A percentile compares a stretch with the other conserved stretches of the same genome.
These are phyloP conservation scores for Tylopilus vinaceipallidus DNA, from an alignment of 768 basidiomycete species.

Conservation along the genomic window DNA sequence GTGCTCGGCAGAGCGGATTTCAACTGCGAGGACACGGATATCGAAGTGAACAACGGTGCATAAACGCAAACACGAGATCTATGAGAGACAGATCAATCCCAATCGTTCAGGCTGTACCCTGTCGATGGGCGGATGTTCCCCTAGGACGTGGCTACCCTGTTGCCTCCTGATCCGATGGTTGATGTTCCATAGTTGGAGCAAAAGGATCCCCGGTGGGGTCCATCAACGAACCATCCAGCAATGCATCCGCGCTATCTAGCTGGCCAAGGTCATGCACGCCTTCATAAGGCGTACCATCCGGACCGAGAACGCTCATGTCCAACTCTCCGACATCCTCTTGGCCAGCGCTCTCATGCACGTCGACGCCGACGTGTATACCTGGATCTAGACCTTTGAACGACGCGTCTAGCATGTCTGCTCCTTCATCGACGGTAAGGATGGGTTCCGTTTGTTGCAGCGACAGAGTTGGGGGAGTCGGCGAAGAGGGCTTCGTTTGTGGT, in stretches of 20 bases:
- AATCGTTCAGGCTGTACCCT: constrained; percentile 8
- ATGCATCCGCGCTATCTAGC: constrained; percentile 47
- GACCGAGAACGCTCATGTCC: constrained; percentile 63
- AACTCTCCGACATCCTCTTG: constrained; percentile 45
- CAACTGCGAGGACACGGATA: background rate
- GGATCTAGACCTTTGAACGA: constrained; percentile 56
- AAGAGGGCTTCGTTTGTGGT: constrained; percentile 57
- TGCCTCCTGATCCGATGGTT: constrained; percentile 10
- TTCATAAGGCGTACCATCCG: constrained; percentile 62
- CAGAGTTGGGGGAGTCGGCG: constrained; percentile 64
- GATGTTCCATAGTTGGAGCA: constrained; percentile 27
- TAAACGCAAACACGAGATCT: background rate
- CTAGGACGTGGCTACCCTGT: constrained; percentile 10
- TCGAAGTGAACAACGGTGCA: background rate
- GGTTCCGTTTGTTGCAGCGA: constrained; percentile 51
- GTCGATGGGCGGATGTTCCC: background rate
- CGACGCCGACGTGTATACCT: constrained; percentile 42
- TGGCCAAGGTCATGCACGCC: constrained; percentile 53
- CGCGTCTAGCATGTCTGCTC: constrained; percentile 47
- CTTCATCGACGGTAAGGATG: constrained; percentile 37
- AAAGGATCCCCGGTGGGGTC: constrained; percentile 64
- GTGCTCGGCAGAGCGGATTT: background rate
- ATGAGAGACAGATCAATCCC: constrained; percentile 3
- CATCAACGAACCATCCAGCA: constrained; percentile 62
- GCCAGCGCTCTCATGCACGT: constrained; percentile 31